Evolutionary conservation across 306 rosid species (phyloP).

Genomic region (Cicer pinnatifidum): DNA sequence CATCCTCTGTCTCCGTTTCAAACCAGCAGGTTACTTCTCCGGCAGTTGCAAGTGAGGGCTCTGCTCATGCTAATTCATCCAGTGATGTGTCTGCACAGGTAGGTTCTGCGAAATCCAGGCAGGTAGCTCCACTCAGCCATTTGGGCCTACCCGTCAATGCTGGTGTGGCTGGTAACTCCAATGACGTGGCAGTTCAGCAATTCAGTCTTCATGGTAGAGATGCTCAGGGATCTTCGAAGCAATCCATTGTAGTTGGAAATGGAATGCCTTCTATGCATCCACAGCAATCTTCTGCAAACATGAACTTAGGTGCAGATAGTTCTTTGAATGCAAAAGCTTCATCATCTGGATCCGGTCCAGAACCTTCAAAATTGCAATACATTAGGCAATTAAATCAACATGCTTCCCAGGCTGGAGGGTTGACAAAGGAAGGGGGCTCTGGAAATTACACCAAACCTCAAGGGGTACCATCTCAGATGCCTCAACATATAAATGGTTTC

Average conservation of each 20-base stretch:
- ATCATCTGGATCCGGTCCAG: conserved; percentile 59
- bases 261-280: conserved; percentile 74
- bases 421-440: conserved; percentile 62
- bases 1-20: conserved; percentile 65
- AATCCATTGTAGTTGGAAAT: conserved; percentile 58
- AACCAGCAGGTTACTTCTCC: conserved; percentile 81
- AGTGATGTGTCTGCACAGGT: conserved; percentile 74
- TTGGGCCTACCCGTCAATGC: conserved; percentile 58
- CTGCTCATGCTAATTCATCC: conserved; percentile 77
- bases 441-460: conserved; percentile 54
- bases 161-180: conserved; percentile 57
- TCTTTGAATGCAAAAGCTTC: conserved; percentile 57
- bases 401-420: conserved; percentile 64
- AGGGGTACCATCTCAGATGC: conserved; percentile 63
- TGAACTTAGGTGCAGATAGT: conserved; percentile 61
- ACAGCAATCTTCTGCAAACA: conserved; percentile 61
- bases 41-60: conserved; percentile 65
- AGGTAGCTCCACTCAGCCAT: conserved; percentile 66
- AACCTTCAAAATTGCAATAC: conserved; percentile 61
- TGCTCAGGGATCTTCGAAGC: conserved; percentile 67
- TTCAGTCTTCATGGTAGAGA: conserved; percentile 81
- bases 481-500: conserved; percentile 69
- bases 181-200: conserved; percentile 60
- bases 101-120: conserved; percentile 72
- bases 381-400: conserved; percentile 65